These are phyloP conservation scores for Amaranthus palmeri DNA, from an alignment of 148 eudicot species.

Conservation along the genomic window DNA sequence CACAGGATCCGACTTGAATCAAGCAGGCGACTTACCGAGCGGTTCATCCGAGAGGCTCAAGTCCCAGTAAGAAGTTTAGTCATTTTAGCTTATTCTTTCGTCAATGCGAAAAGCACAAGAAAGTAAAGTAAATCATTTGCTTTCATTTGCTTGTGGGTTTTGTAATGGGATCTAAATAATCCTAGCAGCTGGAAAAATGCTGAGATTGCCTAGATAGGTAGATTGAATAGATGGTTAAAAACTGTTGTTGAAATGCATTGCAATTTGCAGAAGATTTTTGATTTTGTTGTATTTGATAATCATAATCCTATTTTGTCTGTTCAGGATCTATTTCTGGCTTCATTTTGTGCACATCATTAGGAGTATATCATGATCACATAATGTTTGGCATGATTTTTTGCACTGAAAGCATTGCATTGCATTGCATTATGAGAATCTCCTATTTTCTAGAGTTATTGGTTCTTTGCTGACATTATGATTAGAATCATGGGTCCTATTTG, in stretches of 20 bases:
- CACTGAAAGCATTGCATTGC: background rate
- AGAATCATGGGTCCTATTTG: too few relatives aligned
- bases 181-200: slow-evolving; percentile 19
- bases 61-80: slow-evolving; percentile 26
- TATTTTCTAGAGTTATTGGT: too few relatives aligned
- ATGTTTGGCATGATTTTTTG: background rate
- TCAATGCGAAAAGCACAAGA: slow-evolving; percentile 1
- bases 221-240: slow-evolving; percentile 10
- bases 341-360: slow-evolving; percentile 4
- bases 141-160: slow-evolving; percentile 13
- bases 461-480: too few relatives aligned
- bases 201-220: slow-evolving; percentile 15
- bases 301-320: background rate
- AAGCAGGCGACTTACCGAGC: slow-evolving; percentile 41
- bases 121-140: background rate
- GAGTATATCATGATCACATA: background rate
- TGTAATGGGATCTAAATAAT: slow-evolving; percentile 20
- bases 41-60: slow-evolving; percentile 38
- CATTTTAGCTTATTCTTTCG: background rate
- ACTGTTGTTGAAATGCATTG: background rate
- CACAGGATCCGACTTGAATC: slow-evolving; percentile 38
- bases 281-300: slow-evolving; percentile 12
- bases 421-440: too few relatives aligned
- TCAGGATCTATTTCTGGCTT: slow-evolving; percentile 4
- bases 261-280: slow-evolving; percentile 14